Evolutionary conservation across 805 yeast genomes (phyloP).

Genomic region (Candida argentea): DNA sequence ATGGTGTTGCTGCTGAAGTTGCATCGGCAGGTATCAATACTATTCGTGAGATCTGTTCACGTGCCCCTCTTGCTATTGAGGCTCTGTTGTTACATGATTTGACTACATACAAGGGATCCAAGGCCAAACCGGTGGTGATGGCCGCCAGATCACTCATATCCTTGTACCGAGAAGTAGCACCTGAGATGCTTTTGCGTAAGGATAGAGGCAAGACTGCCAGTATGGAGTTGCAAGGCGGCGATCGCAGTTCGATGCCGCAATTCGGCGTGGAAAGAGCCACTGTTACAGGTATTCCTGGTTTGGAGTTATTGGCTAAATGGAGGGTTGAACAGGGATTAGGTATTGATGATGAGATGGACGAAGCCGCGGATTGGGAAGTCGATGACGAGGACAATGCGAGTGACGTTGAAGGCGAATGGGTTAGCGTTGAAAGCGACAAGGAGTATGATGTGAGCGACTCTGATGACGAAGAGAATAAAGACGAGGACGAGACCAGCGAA

Average conservation of each 20-base stretch:
- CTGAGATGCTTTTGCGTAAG: conserved; percentile 82
- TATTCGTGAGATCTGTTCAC: conserved; percentile 81
- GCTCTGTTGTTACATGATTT: conserved; percentile 81
- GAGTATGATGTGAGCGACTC: conserved; percentile 50
- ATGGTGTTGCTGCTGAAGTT: conserved; percentile 96
- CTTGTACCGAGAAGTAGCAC: conserved; percentile 88
- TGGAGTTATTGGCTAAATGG: conserved; percentile 87
- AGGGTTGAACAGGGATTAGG: conserved; percentile 48
- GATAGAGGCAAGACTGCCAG: conserved; percentile 92
- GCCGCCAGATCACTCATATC: conserved; percentile 87
- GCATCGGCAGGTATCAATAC: conserved; percentile 97
- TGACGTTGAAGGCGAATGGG: conserved; percentile 89
- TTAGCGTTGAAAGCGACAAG: conserved; percentile 71
- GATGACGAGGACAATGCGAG: conserved; percentile 35
- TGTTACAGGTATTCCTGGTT: conserved; percentile 76
- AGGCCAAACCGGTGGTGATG: conserved; percentile 86
- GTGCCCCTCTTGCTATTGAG: conserved; percentile 94
- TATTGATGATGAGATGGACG: conserved; percentile 30
- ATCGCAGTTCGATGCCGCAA: conserved; percentile 38
- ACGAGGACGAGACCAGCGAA: conserved; percentile 22
- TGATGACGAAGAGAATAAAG: conserved; percentile 37
- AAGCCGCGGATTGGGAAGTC: conserved; percentile 52
- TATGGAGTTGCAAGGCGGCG: conserved; percentile 57
- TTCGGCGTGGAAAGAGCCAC: conserved; percentile 66
- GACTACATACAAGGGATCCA: conserved; percentile 83